A percentile compares a stretch with the other conserved stretches of the same genome.
phyloP scores from a whole-genome alignment of 2,329 filamentous ascomycete genomes.

The Penicillium sp. region DNA sequence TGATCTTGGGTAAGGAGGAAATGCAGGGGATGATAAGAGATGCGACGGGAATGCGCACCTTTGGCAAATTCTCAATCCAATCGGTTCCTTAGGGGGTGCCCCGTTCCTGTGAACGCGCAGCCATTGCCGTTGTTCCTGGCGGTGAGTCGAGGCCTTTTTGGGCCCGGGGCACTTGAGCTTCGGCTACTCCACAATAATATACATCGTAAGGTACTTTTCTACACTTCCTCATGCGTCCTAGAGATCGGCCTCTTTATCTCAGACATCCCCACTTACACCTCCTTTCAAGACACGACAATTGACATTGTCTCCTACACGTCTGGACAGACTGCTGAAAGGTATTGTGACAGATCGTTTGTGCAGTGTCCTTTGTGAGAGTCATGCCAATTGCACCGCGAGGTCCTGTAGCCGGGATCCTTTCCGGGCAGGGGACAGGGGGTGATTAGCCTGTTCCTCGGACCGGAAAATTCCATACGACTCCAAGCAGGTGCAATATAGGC shows the following conservation, averaged over 20 bases:
- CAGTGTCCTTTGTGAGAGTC: background rate
- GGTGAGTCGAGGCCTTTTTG: constrained; percentile 17
- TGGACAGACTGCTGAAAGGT: background rate
- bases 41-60: background rate
- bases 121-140: constrained; percentile 20
- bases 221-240: background rate
- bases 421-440: background rate
- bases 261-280: background rate
- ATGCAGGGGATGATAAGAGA: background rate
- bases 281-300: background rate
- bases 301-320: background rate
- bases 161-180: background rate
- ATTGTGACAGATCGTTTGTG: background rate
- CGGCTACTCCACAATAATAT: constrained; percentile 14
- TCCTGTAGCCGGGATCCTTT: background rate
- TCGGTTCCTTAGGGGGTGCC: background rate
- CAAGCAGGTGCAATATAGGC: background rate
- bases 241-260: background rate
- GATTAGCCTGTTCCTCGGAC: background rate
- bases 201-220: background rate
- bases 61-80: background rate
- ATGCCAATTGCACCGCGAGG: background rate
- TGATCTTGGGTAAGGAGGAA: background rate
- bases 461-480: background rate
- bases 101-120: constrained; percentile 6